Base-by-base conservation (phyloP, 2,329 filamentous ascomycete species). In the Penicillium sp. region DNA sequence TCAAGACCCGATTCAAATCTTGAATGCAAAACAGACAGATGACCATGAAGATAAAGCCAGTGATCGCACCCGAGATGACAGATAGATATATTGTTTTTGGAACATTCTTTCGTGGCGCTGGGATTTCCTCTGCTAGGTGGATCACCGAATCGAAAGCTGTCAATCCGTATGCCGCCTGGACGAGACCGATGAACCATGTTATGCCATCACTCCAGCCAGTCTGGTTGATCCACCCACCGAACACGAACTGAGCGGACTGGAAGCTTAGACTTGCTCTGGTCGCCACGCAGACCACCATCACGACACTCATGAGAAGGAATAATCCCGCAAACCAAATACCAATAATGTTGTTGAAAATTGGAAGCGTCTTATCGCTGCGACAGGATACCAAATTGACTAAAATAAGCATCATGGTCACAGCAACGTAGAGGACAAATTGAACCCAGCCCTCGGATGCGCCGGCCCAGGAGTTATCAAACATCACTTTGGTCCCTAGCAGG, bases 71-170 rank as follows among this genome's bases (percentile, higher is more conserved):
- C 13, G 75, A 73, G 0, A 77, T 56, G 1, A 84, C 79, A 0
- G 81, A 78, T n/a, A 83, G 72, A 71, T 77, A 83, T 56, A 84
- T 83, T 2, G 80, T 76, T n/a, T 72, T 72, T 0, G 82, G 82
- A 0, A 77, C 78, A 51, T 81, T 83, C 33, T 70, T 77, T 28
- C 80, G 69, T 1, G 82, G 81, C 3, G 74, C 69, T 1, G 82
- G 81, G 1, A 84, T 81, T 61, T 84, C 82, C 59, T 85, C 82
- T 2, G 82, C 78, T 73, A 85, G 78, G 63, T 85, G 83, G 34
- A 84, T 82, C 26, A 83, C 82, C 0, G 82, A 80, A 61, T 85
- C 83, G 57, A 85, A 84, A 1, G 82, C 82, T 0, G 81, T 83
- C 14, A 83, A 67, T 1, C 80, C 82, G 50, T 84, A 85, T 0